Evolutionary conservation across 441 rosid species (phyloP).

Genomic region (Eugenia klotzschiana): DNA sequence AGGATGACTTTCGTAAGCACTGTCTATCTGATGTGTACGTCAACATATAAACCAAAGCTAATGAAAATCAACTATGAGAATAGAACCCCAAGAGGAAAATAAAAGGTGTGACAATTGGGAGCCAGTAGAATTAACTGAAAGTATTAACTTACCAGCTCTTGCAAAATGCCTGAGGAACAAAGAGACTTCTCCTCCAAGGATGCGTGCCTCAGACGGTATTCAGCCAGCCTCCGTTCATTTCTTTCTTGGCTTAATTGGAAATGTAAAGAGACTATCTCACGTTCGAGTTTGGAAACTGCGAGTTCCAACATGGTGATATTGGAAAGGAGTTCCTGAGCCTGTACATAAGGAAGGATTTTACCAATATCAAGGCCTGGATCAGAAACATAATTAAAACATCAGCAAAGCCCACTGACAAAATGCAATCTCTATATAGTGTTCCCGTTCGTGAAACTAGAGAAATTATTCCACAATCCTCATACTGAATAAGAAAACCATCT

Average conservation of each 20-base stretch:
- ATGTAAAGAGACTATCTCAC: slow-evolving; percentile 52
- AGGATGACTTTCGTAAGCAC: neutral
- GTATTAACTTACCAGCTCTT: slow-evolving; percentile 9
- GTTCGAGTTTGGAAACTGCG: slow-evolving; percentile 36
- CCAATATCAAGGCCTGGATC: neutral
- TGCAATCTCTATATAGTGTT: neutral
- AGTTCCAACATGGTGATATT: slow-evolving; percentile 34
- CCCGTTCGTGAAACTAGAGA: neutral
- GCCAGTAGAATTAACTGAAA: neutral
- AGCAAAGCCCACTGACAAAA: neutral
- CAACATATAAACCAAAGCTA: too few relatives aligned
- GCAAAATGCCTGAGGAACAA: slow-evolving; percentile 2
- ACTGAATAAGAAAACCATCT: neutral
- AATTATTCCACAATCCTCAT: neutral
- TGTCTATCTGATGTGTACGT: too few relatives aligned
- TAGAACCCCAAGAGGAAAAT: neutral
- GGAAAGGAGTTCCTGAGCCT: slow-evolving; percentile 48
- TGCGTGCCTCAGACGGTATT: slow-evolving; percentile 40
- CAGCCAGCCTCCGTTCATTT: slow-evolving; percentile 65
- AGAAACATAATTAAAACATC: neutral
- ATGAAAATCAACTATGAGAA: neutral
- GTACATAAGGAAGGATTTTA: neutral
- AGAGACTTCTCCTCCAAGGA: slow-evolving; percentile 22
- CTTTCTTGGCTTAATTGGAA: slow-evolving; percentile 67
- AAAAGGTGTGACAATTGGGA: neutral